Conservation (phyloP, 305 asterid species). For the Fraxinus latifolia region DNA sequence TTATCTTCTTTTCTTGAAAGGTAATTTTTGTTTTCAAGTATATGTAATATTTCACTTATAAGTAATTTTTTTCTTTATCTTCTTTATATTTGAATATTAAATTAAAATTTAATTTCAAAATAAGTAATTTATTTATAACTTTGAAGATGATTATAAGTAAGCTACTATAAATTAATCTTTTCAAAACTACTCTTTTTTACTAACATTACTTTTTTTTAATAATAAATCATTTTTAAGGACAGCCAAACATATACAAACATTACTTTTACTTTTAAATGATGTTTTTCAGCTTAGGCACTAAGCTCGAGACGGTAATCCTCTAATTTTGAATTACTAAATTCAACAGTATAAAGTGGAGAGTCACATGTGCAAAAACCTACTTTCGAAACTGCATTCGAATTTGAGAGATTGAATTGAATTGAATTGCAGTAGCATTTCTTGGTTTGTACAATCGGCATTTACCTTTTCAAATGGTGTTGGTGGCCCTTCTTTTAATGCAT, state of each 20-base stretch:
- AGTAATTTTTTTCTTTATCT: not conserved
- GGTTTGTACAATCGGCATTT: not conserved
- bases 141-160: not conserved
- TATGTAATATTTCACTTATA: not conserved
- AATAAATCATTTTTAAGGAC: not conserved
- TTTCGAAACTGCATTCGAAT: not conserved
- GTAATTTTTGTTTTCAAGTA: not conserved
- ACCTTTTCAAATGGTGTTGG: not conserved
- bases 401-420: not conserved
- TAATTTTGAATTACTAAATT: not conserved
- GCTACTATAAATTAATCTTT: not conserved
- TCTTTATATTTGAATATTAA: too few relatives aligned
- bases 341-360: not conserved
- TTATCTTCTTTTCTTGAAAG: not conserved
- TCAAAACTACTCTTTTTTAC: not conserved
- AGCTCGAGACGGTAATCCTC: not conserved
- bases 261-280: not conserved
- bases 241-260: not conserved
- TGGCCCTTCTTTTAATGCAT: not conserved
- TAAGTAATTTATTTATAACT: not conserved
- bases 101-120: not conserved
- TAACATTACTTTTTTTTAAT: not conserved
- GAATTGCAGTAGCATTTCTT: not conserved
- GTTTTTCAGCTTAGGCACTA: not conserved
- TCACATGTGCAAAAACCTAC: not conserved